These are phyloP conservation scores for Pythium pyrilobum DNA, from an alignment of 352 stramenopile species.

Conservation along the genomic window DNA sequence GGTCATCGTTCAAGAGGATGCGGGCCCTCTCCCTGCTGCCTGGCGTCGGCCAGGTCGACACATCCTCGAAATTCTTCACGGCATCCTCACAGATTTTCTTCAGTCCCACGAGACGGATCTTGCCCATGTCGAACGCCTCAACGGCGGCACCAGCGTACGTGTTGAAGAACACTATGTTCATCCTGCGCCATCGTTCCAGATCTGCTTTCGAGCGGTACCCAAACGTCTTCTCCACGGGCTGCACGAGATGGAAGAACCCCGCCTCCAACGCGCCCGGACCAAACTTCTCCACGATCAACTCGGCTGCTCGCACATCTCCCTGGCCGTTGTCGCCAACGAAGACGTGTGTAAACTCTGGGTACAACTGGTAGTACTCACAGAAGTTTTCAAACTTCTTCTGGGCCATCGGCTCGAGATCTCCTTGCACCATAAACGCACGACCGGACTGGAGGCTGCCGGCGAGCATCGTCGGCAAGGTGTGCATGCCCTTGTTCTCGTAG, in stretches of 20 bases:
- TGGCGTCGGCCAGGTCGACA: conserved; percentile 51
- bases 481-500: conserved; percentile 90
- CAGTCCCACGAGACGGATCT: conserved; percentile 57
- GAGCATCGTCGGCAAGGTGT: conserved; percentile 94
- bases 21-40: conserved; percentile 52
- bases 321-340: conserved; percentile 99
- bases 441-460: conserved; percentile 93
- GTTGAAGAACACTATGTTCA: conserved; percentile 91
- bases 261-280: conserved; percentile 59
- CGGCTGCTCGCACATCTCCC: conserved; percentile 87
- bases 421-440: conserved; percentile 93
- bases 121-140: conserved; percentile 67
- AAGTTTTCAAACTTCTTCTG: conserved; percentile 96
- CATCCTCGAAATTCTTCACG: conserved; percentile 44
- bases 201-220: conserved; percentile 75
- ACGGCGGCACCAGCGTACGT: conserved; percentile 85
- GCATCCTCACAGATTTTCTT: conserved; percentile 64
- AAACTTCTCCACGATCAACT: conserved; percentile 85
- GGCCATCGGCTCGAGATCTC: conserved; percentile 95
- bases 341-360: conserved; percentile 97
- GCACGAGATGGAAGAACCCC: conserved; percentile 88
- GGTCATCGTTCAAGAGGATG: conserved; percentile 59
- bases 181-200: conserved; percentile 68
- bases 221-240: conserved; percentile 81
- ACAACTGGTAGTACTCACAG: conserved; percentile 94